These are phyloP conservation scores for Tilletia walkeri DNA, from an alignment of 1,284 basidiomycete genomes.

Conservation along the genomic window DNA sequence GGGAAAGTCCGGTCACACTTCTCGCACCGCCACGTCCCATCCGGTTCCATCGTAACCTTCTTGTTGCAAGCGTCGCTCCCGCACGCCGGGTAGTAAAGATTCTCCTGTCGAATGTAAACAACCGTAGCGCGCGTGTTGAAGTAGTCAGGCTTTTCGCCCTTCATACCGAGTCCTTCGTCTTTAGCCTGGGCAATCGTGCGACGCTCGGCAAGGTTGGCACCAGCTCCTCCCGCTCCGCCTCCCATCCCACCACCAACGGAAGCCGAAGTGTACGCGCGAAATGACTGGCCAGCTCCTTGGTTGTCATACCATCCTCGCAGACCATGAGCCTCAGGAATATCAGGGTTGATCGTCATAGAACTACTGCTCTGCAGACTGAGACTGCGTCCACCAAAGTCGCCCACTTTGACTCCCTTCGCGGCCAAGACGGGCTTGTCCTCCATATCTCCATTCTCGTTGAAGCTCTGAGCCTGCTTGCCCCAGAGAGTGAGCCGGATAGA, in stretches of 20 bases:
- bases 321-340: constrained; percentile 78
- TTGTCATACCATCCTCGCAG: constrained; percentile 80
- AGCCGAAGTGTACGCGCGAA: constrained; percentile 60
- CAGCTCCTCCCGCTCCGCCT: constrained; percentile 48
- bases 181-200: constrained; percentile 79
- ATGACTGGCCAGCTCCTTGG: constrained; percentile 40
- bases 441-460: constrained; percentile 52
- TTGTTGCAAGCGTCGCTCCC: constrained; percentile 79
- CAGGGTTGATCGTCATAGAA: constrained; percentile 68
- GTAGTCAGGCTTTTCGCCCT: constrained; percentile 72
- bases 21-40: constrained; percentile 79
- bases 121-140: constrained; percentile 81
- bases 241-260: constrained; percentile 52
- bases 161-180: constrained; percentile 71
- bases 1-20: constrained; percentile 78
- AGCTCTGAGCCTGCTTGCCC: constrained; percentile 92
- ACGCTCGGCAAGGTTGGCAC: constrained; percentile 41
- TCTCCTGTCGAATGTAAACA: constrained; percentile 84
- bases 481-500: constrained; percentile 86
- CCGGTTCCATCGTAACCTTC: constrained; percentile 74
- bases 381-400: constrained; percentile 79
- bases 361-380: constrained; percentile 71
- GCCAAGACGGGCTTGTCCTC: constrained; percentile 60
- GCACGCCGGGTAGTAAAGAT: constrained; percentile 87
- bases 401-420: constrained; percentile 91